A percentile compares a stretch with the other conserved stretches of the same genome.
These are phyloP conservation scores for Allium cepa DNA, from an alignment of 106 monocot genomes.

Conservation along the genomic window DNA sequence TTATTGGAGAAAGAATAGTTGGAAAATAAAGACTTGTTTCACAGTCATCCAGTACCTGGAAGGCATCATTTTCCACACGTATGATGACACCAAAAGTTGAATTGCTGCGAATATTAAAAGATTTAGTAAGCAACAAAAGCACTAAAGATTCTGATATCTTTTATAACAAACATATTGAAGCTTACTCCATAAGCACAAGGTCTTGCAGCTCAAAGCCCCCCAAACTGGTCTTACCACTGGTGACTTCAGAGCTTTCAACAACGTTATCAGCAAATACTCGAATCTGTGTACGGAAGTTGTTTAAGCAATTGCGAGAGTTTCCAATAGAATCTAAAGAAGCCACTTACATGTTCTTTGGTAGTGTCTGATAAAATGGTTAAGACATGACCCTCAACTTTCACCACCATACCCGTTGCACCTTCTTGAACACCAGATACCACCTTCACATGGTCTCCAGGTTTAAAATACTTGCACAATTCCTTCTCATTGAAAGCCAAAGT, in stretches of 20 bases:
- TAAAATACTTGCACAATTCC: slow-evolving; percentile 95
- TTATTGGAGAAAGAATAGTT: neutral
- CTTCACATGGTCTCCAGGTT: slow-evolving; percentile 98
- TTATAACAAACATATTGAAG: neutral
- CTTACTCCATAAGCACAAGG: slow-evolving; percentile 92
- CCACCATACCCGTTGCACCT: slow-evolving; percentile 98
- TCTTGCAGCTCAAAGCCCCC: slow-evolving; percentile 98
- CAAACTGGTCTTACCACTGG: slow-evolving; percentile 76
- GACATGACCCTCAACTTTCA: slow-evolving; percentile 95
- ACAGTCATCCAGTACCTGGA: slow-evolving; percentile 44
- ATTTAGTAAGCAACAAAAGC: neutral
- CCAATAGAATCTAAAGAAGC: neutral
- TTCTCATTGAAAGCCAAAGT: slow-evolving; percentile 92
- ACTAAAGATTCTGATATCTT: neutral
- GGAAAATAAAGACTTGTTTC: slow-evolving; percentile 1
- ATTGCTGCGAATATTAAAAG: slow-evolving; percentile 50
- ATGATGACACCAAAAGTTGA: slow-evolving; percentile 89
- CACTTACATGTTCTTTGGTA: slow-evolving; percentile 88
- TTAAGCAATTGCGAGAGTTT: neutral
- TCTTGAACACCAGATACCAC: slow-evolving; percentile 92
- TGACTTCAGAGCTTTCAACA: slow-evolving; percentile 97
- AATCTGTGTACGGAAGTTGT: slow-evolving; percentile 33
- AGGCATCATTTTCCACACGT: slow-evolving; percentile 87
- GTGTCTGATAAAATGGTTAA: slow-evolving; percentile 87
- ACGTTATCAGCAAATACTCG: slow-evolving; percentile 99